Evolutionary conservation across 2,329 filamentous ascomycete species (phyloP).

Genomic region (Lecanicillium sp.): DNA sequence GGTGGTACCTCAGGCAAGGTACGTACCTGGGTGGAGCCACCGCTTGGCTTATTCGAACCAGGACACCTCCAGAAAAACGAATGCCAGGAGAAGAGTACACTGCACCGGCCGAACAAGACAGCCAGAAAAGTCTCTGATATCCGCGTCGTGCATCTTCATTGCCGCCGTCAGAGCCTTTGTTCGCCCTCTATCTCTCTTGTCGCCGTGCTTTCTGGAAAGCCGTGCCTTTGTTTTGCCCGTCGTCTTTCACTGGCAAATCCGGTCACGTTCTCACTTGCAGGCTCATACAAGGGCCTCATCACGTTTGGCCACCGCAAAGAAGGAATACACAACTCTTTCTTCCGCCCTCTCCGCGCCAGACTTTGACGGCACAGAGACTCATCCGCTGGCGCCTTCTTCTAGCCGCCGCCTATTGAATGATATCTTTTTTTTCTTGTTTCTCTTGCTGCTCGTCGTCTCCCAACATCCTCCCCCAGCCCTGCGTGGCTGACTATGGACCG

Average conservation of each 20-base stretch:
- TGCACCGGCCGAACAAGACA: conserved; percentile 9
- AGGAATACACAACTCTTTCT: conserved; percentile 1
- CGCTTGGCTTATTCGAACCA: conserved; percentile 30
- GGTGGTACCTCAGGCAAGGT: not conserved
- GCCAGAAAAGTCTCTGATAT: conserved; percentile 14
- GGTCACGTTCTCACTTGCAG: conserved; percentile 9
- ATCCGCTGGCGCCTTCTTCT: not conserved
- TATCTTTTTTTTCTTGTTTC: conserved; percentile 9
- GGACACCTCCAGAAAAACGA: conserved; percentile 31
- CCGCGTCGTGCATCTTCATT: conserved; percentile 12
- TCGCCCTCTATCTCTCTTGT: conserved; percentile 6
- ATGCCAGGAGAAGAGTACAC: conserved; percentile 21
- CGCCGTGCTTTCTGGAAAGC: conserved; percentile 10
- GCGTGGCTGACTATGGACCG: conserved; percentile 21
- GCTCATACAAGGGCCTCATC: conserved; percentile 6
- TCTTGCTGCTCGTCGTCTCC: conserved; percentile 19
- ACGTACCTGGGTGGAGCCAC: no score
- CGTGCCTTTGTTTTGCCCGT: conserved; percentile 2
- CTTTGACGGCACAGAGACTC: not conserved
- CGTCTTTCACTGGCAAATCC: conserved; percentile 1
- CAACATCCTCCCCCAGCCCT: conserved; percentile 15
- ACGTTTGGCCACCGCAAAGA: not conserved
- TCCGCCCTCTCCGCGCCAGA: not conserved
- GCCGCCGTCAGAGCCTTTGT: conserved; percentile 7
- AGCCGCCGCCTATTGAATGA: conserved; percentile 12